phyloP scores from a whole-genome alignment of 1,139 yeast species.

The Saccharomyces hybrid region DNA sequence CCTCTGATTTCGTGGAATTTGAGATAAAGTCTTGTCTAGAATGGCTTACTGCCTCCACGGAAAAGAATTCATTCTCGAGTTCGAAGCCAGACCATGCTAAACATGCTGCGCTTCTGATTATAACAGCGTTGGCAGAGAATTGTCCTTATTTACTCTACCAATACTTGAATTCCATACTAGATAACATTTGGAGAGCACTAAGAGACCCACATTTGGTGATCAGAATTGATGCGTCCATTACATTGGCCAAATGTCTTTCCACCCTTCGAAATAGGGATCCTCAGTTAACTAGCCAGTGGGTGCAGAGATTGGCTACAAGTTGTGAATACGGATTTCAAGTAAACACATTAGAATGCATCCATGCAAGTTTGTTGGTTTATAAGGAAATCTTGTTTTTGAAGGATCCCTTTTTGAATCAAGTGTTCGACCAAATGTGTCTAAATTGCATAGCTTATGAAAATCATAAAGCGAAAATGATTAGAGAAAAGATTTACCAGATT shows the following conservation, averaged over 20 bases:
- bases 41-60: constrained; percentile 61
- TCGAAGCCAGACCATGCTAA: constrained; percentile 78
- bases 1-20: constrained; percentile 87
- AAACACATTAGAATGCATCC: constrained; percentile 60
- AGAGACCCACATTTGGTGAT: constrained; percentile 70
- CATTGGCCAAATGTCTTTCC: constrained; percentile 68
- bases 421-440: constrained; percentile 72
- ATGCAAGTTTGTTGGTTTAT: constrained; percentile 78
- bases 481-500: constrained; percentile 76
- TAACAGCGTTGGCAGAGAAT: constrained; percentile 76
- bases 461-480: constrained; percentile 64
- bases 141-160: constrained; percentile 79
- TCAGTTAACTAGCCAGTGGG: constrained; percentile 68
- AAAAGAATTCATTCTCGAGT: constrained; percentile 33
- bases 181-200: constrained; percentile 80
- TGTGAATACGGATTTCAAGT: constrained; percentile 44
- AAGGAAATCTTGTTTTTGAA: constrained; percentile 64
- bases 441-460: constrained; percentile 74
- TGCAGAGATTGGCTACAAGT: constrained; percentile 59
- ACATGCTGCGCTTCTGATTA: constrained; percentile 83
- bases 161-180: constrained; percentile 73
- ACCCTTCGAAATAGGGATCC: constrained; percentile 75
- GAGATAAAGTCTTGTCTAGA: constrained; percentile 87
- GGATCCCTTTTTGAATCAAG: constrained; percentile 60
- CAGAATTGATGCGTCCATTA: constrained; percentile 76